phyloP scores from a whole-genome alignment of 129 eudicot species.

The Tanacetum coccineum region DNA sequence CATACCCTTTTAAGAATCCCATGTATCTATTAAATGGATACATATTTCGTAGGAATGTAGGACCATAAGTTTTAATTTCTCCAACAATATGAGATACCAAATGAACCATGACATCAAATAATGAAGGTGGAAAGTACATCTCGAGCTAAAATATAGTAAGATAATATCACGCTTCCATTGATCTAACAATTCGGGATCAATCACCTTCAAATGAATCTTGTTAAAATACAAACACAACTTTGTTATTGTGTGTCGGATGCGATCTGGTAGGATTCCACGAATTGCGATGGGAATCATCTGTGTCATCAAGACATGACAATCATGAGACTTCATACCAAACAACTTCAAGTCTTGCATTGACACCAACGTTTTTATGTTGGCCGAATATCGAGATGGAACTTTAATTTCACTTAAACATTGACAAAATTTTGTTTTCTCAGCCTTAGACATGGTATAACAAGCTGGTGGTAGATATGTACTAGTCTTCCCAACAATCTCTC shows the following conservation, averaged over 20 bases:
- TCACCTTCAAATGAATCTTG: neutral
- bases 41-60: neutral
- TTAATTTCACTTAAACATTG: no score
- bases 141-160: neutral
- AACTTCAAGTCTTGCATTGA: no score
- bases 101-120: neutral
- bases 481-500: neutral
- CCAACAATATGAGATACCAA: neutral
- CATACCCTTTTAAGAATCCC: no score
- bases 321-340: no score
- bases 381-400: no score
- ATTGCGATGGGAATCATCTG: neutral
- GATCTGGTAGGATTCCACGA: neutral
- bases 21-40: no score
- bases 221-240: neutral
- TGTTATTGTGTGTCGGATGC: neutral
- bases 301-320: neutral
- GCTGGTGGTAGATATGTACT: neutral
- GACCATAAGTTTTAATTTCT: neutral
- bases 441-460: slow-evolving; percentile 10
- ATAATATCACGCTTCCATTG: neutral
- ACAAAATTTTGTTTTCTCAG: neutral
- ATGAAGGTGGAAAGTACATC: neutral
- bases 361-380: no score
- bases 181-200: neutral